Base-by-base conservation (phyloP, 495 filamentous ascomycete species). In the Aspergillus cavernicola region DNA sequence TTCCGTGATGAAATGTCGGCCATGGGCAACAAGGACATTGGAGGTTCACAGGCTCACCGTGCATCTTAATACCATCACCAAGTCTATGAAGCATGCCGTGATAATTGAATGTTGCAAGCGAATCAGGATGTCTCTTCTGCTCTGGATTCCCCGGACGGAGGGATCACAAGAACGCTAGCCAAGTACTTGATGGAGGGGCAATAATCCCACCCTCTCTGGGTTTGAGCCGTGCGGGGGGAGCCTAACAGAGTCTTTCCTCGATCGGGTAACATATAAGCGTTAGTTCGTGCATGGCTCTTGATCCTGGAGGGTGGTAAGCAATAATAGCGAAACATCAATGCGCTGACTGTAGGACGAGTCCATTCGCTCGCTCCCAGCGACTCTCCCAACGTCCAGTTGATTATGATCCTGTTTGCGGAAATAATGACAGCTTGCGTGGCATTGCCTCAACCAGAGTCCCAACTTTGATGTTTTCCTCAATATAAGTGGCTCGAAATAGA, bases 111-210 rank as follows among this genome's bases (percentile, higher is more conserved):
- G 10, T n/a, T 12, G 33, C 4, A 22, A 36, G 32, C 45, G 13
- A 45, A 46, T 54, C 42, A 46, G 52, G n/a, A 19, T 4, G 10
- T 12, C 28, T 13, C 29, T 32, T 40, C 18, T 41, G 10, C 28
- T 24, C 26, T 24, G 37, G 37, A 33, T 1, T 24, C 44, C 43
- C 37, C 44, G 38, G 50, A 35, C 39, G 31, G 41, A 35, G 40
- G 50, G 29, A 53, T 53, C 31, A 50, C 46, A 44, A 38, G 53
- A 44, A 50, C 53, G 31, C 19, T 35, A 18, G 46, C 53, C 53
- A 43, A 49, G 45, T 20, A 24, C 22, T 13, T 33, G 37, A 33
- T 42, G 31, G 45, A 56, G 38, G 45, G 53, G 33, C 15, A 43
- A 33, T 19, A 40, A 38, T 47, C 33, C 35, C 20, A 41, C 22